These are phyloP conservation scores for Lipomyces kockii DNA, from an alignment of 805 yeast species.

Conservation along the genomic window DNA sequence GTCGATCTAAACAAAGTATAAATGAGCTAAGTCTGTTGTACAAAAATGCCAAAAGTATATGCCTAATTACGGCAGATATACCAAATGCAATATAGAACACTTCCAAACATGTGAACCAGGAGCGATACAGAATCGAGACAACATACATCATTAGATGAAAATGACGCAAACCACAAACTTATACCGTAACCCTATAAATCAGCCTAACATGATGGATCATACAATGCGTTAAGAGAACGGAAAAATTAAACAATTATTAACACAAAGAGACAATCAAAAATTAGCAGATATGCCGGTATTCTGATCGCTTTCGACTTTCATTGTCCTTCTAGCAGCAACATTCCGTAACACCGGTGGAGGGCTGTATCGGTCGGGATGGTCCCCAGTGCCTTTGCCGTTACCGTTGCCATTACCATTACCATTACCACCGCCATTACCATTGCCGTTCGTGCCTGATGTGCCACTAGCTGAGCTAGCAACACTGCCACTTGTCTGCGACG, in stretches of 20 bases:
- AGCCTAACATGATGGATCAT: background rate
- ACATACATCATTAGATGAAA: background rate
- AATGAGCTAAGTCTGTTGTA: background rate
- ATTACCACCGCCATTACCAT: background rate
- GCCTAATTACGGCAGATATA: background rate
- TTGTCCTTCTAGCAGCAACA: background rate
- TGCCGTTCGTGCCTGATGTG: background rate
- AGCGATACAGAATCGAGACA: background rate
- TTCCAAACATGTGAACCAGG: background rate
- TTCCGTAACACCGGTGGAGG: background rate
- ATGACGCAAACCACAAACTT: background rate
- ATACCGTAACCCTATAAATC: background rate
- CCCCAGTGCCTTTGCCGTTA: background rate
- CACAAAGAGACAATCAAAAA: background rate
- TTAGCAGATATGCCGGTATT: constrained; percentile 9
- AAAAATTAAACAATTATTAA: background rate
- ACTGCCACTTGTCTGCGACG: constrained; percentile 2
- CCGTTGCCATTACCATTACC: background rate
- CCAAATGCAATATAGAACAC: background rate
- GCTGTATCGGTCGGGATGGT: background rate
- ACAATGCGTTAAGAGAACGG: background rate
- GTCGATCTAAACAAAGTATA: background rate
- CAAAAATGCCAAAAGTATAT: background rate
- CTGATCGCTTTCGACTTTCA: background rate
- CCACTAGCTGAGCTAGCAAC: background rate